These are phyloP conservation scores for Stachybotrys chartarum DNA, from an alignment of 2,329 filamentous ascomycete species.

Conservation along the genomic window DNA sequence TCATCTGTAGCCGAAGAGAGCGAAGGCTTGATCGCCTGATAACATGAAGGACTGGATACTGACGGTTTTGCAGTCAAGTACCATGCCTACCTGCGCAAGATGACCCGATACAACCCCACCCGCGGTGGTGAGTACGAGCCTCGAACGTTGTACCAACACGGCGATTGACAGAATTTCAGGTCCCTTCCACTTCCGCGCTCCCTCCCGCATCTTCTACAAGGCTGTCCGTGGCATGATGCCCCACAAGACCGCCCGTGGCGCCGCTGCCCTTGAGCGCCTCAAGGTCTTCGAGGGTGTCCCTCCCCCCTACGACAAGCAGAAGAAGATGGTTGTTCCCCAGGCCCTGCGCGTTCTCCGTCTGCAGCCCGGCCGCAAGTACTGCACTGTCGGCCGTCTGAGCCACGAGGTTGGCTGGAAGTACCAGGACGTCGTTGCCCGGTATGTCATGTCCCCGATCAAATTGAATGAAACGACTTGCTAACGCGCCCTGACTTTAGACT, in stretches of 20 bases:
- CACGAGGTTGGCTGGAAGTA: constrained; percentile 99
- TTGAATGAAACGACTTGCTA: background rate
- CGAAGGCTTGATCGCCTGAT: constrained; percentile 2
- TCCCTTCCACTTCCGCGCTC: constrained; percentile 99
- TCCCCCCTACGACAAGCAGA: constrained; percentile 98
- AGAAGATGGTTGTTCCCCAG: constrained; percentile 99
- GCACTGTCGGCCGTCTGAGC: constrained; percentile 94
- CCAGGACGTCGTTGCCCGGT: constrained; percentile 98
- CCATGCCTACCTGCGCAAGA: constrained; percentile 99
- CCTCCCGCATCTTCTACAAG: constrained; percentile 99
- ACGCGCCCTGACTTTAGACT: constrained; percentile 57
- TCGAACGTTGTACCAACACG: background rate
- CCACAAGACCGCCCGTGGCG: constrained; percentile 98
- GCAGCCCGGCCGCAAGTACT: constrained; percentile 99
- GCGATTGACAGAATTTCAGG: constrained; percentile 45
- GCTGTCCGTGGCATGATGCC: constrained; percentile 99
- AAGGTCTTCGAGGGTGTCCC: constrained; percentile 99
- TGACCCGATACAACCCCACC: constrained; percentile 99
- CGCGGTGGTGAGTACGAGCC: constrained; percentile 70
- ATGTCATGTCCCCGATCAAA: constrained; percentile 35
- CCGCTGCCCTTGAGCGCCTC: constrained; percentile 92
- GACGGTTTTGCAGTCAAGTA: constrained; percentile 83
- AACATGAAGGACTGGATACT: constrained; percentile 25
- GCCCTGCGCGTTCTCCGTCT: constrained; percentile 92
- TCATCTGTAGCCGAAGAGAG: constrained; percentile 12